These are phyloP conservation scores for Cyclocybe cylindracea DNA, from an alignment of 768 basidiomycete genomes.

Conservation along the genomic window DNA sequence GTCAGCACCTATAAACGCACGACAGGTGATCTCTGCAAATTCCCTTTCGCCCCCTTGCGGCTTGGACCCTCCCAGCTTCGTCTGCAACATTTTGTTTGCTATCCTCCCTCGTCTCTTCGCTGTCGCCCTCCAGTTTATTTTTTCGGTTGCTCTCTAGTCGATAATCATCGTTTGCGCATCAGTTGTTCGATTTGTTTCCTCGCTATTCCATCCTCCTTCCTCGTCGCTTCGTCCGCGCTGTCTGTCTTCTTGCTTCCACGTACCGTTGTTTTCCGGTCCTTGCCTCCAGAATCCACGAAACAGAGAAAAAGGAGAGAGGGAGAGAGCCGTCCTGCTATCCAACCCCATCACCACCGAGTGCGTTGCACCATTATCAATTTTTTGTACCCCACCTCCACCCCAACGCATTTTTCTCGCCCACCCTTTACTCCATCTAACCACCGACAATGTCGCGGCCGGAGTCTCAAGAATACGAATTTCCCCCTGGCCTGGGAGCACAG, in stretches of 20 bases:
- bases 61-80: constrained; percentile 19
- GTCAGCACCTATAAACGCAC: constrained; percentile 15
- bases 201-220: constrained; percentile 21
- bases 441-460: constrained; percentile 45
- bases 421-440: constrained; percentile 9
- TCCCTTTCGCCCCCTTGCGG: constrained; percentile 14
- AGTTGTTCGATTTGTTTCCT: constrained; percentile 34
- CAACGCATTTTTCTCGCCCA: constrained; percentile 11
- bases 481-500: constrained; percentile 28
- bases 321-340: constrained; percentile 3
- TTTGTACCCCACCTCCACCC: neutral
- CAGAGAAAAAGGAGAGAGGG: constrained; percentile 4
- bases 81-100: constrained; percentile 15
- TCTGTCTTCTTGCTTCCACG: constrained; percentile 17
- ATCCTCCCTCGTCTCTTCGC: constrained; percentile 25
- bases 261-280: constrained; percentile 18
- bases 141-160: constrained; percentile 39
- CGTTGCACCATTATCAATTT: constrained; percentile 3
- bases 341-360: neutral
- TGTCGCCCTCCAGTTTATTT: constrained; percentile 34
- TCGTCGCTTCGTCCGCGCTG: constrained; percentile 14
- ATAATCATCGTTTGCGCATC: constrained; percentile 36
- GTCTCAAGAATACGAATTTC: constrained; percentile 39
- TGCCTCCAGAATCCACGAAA: constrained; percentile 9
- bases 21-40: constrained; percentile 12